Conservation (phyloP, 2,329 filamentous ascomycete genomes). For the Plectosphaerella cucumerina region DNA sequence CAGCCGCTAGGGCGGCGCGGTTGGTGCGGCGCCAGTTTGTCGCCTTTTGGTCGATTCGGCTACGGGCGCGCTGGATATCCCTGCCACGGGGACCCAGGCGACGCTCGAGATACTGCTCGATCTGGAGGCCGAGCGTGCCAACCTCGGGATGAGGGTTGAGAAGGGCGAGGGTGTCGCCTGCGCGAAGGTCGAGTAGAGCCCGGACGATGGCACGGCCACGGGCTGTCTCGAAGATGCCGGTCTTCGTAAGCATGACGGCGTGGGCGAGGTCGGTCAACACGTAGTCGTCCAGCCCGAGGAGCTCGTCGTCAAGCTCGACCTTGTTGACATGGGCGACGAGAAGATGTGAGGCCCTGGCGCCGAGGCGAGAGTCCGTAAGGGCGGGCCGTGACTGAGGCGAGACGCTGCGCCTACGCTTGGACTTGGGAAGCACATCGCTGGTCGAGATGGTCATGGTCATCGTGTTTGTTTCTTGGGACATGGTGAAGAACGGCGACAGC, state of each 20-base stretch:
- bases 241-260: constrained; percentile 1
- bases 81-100: not conserved
- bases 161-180: not conserved
- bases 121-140: not conserved
- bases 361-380: not conserved
- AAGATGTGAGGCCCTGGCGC: not conserved
- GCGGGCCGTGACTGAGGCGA: too few relatives aligned
- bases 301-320: constrained; percentile 1
- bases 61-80: not conserved
- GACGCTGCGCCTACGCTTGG: too few relatives aligned
- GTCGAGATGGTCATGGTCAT: too few relatives aligned
- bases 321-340: constrained; percentile 1
- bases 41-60: not conserved
- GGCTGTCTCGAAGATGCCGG: not conserved
- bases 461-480: too few relatives aligned
- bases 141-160: not conserved
- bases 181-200: not conserved
- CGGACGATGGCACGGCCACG: not conserved
- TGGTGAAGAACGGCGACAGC: too few relatives aligned
- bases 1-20: not conserved
- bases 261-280: not conserved
- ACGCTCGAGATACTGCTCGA: not conserved
- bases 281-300: not conserved
- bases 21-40: not conserved
- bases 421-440: too few relatives aligned